Conservation (phyloP, 768 basidiomycete genomes). For the Austroboletus eburneus region DNA sequence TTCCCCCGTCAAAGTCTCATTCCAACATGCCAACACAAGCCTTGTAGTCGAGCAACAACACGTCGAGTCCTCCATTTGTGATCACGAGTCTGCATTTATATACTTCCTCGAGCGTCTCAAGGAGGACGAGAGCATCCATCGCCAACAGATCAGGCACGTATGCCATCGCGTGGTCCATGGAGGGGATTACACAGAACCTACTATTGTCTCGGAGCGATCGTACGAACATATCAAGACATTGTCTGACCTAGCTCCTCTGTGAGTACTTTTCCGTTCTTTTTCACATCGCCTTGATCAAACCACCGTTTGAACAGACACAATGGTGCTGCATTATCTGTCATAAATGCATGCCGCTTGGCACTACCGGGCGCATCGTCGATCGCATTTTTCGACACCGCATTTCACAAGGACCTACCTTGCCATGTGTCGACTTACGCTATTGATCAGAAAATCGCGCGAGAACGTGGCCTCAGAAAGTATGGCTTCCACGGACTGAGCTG, state of each 20-base stretch:
- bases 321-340: conserved; percentile 56
- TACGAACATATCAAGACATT: conserved; percentile 70
- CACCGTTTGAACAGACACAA: conserved; percentile 48
- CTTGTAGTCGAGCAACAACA: conserved; percentile 14
- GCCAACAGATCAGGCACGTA: conserved; percentile 45
- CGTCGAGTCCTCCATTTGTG: conserved; percentile 35
- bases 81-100: conserved; percentile 61
- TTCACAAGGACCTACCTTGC: conserved; percentile 71
- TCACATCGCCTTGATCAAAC: not conserved
- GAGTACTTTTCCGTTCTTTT: conserved; percentile 33
- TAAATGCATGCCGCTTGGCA: conserved; percentile 53
- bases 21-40: conserved; percentile 20
- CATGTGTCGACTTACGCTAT: conserved; percentile 82
- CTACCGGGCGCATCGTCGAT: conserved; percentile 70
- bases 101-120: conserved; percentile 54
- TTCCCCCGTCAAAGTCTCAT: conserved; percentile 50
- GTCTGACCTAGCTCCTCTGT: conserved; percentile 79
- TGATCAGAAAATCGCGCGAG: conserved; percentile 52
- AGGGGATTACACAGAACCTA: conserved; percentile 69
- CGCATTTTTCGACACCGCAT: conserved; percentile 86
- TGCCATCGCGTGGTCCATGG: conserved; percentile 88
- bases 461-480: conserved; percentile 78
- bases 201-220: conserved; percentile 62
- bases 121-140: conserved; percentile 39
- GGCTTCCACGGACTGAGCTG: conserved; percentile 89